Evolutionary conservation across 352 stramenopile species (phyloP), one percentile per base, ranked within the genome.

Genomic region (Phytophthora litchii): DNA sequence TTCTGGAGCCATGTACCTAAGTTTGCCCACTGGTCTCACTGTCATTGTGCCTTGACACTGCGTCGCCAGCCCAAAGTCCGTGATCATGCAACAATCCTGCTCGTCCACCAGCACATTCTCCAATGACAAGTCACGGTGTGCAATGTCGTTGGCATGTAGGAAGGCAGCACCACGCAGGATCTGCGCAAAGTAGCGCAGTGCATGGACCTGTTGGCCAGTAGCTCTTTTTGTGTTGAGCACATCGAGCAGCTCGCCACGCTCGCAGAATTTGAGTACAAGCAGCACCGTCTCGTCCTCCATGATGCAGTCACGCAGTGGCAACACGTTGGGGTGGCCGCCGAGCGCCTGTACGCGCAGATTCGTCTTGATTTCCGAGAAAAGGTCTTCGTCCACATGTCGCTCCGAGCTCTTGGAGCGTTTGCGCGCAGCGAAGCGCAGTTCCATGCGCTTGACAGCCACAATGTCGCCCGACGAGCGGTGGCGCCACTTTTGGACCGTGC

Each of bases 1-100:
- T 73, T 95, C 86, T 1, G 86, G 86, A 7, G 83, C 83, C 77
- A 93, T 91, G 61, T 95, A 95, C 35, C 87, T 68, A 10, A 80
- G 35, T 66, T 95, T 95, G 44, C 86, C 86, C 37, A 91, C 84
- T 8, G 76, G 68, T 23, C 59, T 80, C 44, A 62, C 67, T 19
- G 51, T 58, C 38, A 81, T 53, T 20, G 6, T 61, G 12, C 43
- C 43, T 35, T 16, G 32, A 13, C 36, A 52, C 38, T 67, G 74
- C 32, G 74, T 80, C 16, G 83, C 73, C 57, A 95, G 71, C 27
- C 86, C 86, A 54, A 95, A 95, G 78, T 95, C 86, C 32, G 72
- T 83, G 48, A 95, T 82, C 37, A 92, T 78, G 61, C 81, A 92
- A 60, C 63, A 74, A 60, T 90, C 83, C 6, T 64, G 34, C 17